Conservation (phyloP, 495 filamentous ascomycete genomes). For the Pyrenopolyporus hunteri region DNA sequence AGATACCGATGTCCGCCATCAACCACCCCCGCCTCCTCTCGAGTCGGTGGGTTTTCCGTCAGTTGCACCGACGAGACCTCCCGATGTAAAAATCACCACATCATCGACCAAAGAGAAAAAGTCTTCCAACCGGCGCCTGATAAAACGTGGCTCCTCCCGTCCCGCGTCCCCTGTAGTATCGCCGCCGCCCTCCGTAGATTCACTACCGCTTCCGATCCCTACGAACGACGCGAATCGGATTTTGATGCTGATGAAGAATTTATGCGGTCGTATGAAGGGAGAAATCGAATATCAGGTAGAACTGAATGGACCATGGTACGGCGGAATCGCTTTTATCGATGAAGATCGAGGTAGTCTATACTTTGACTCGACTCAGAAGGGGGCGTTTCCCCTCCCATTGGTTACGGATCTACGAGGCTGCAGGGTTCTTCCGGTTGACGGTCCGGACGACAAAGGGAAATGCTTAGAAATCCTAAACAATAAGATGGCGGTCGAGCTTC, state of each 20-base stretch:
- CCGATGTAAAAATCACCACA: slow-evolving; percentile 45
- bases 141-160: slow-evolving; percentile 56
- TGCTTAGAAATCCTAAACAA: slow-evolving; percentile 81
- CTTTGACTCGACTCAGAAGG: slow-evolving; percentile 62
- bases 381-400: slow-evolving; percentile 55
- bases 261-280: slow-evolving; percentile 74
- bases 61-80: slow-evolving; percentile 41
- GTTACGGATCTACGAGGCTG: slow-evolving; percentile 89
- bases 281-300: slow-evolving; percentile 68
- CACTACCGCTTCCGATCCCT: slow-evolving; percentile 60
- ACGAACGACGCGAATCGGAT: slow-evolving; percentile 68
- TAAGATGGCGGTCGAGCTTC: slow-evolving; percentile 70
- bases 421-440: slow-evolving; percentile 71
- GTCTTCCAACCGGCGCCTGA: slow-evolving; percentile 48
- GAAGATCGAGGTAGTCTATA: slow-evolving; percentile 68
- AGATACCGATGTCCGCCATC: slow-evolving; percentile 49
- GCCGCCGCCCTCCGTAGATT: slow-evolving; percentile 57
- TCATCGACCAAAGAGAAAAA: slow-evolving; percentile 54
- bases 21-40: slow-evolving; percentile 44
- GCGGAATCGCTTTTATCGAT: slow-evolving; percentile 69
- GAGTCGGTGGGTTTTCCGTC: slow-evolving; percentile 48
- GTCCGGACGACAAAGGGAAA: slow-evolving; percentile 66
- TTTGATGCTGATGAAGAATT: slow-evolving; percentile 68
- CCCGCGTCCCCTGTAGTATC: slow-evolving; percentile 56
- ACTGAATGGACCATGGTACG: slow-evolving; percentile 60